Conservation (phyloP, 2,329 filamentous ascomycete species). For the Thermomyces lanuginosus region DNA sequence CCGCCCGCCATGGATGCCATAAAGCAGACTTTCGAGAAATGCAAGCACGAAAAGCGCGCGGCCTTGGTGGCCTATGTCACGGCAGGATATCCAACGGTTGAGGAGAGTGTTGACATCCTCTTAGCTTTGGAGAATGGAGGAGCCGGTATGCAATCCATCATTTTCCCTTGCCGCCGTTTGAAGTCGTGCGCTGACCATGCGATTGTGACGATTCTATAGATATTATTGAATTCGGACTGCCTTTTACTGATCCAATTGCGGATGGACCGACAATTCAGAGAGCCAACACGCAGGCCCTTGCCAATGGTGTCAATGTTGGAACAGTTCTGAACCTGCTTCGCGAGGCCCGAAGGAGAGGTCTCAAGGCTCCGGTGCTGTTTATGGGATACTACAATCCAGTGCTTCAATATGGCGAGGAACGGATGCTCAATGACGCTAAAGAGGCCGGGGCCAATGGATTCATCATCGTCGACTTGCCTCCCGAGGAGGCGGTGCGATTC, state of each 20-base stretch:
- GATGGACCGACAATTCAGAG: constrained; percentile 95
- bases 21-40: constrained; percentile 40
- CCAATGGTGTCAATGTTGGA: constrained; percentile 73
- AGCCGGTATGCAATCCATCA: constrained; percentile 44
- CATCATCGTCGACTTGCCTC: constrained; percentile 88
- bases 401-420: constrained; percentile 84
- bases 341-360: constrained; percentile 57
- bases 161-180: constrained; percentile 1
- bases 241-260: constrained; percentile 95
- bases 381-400: constrained; percentile 99
- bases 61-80: constrained; percentile 94
- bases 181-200: constrained; percentile 2
- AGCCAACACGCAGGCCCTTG: constrained; percentile 76
- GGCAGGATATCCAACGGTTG: constrained; percentile 72
- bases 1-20: constrained; percentile 34
- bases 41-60: constrained; percentile 45
- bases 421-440: constrained; percentile 67
- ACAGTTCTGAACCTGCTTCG: constrained; percentile 70
- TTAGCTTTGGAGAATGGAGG: constrained; percentile 85
- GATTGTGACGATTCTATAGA: constrained; percentile 41
- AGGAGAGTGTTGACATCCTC: constrained; percentile 68
- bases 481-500: constrained; percentile 89
- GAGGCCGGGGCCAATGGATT: constrained; percentile 83
- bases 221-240: constrained; percentile 86
- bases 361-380: constrained; percentile 69